These are phyloP conservation scores for Fomitopsis betulina DNA, from an alignment of 1,284 basidiomycete genomes.

Conservation along the genomic window DNA sequence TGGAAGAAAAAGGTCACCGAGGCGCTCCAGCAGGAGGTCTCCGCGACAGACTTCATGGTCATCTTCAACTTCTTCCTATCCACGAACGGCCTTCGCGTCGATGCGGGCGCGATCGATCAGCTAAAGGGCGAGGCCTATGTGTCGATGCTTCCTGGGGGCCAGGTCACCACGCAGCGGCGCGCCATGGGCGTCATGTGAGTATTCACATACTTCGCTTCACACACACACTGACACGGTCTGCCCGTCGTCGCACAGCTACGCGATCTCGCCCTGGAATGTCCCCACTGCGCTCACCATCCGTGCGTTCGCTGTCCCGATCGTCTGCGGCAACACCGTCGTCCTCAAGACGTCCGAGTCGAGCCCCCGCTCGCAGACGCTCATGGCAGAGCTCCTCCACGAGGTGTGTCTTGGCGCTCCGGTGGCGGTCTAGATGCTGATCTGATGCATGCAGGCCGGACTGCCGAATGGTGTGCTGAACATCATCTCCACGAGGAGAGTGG, in stretches of 20 bases:
- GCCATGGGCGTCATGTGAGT: conserved; percentile 30
- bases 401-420: conserved; percentile 8
- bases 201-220: not conserved
- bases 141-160: conserved; percentile 24
- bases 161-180: conserved; percentile 25
- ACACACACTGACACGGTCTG: not conserved
- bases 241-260: conserved; percentile 5
- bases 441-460: conserved; percentile 16
- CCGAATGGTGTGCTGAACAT: conserved; percentile 20
- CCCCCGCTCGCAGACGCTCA: conserved; percentile 44
- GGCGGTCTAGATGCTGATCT: not conserved
- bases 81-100: conserved; percentile 10
- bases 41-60: conserved; percentile 24
- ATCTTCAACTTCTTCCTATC: conserved; percentile 15
- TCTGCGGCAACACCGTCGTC: conserved; percentile 62
- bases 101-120: conserved; percentile 17
- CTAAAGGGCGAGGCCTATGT: conserved; percentile 28
- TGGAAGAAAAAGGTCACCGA: conserved; percentile 34
- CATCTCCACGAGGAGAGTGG: conserved; percentile 14
- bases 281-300: conserved; percentile 41
- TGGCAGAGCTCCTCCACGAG: conserved; percentile 45
- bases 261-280: conserved; percentile 35
- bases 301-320: conserved; percentile 47
- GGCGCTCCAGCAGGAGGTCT: conserved; percentile 36
- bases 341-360: conserved; percentile 55